Conservation (phyloP, 345 rosid species). For the Kandelia obovata region DNA sequence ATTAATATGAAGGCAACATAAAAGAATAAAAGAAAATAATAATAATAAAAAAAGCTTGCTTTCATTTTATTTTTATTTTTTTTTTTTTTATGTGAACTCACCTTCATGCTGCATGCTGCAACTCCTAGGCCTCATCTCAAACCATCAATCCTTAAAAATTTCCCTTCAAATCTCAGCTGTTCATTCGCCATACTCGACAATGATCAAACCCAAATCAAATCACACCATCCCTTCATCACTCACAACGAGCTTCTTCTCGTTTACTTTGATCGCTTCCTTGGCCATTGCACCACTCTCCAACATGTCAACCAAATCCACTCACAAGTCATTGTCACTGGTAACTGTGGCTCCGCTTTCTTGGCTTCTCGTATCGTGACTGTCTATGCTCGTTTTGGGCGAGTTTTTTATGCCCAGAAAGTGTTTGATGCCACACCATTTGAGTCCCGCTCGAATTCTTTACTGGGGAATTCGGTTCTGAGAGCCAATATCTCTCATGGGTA, state of each 20-base stretch:
- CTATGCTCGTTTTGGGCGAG: conserved; percentile 44
- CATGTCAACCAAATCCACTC: conserved; percentile 46
- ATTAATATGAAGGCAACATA: too few species aligned
- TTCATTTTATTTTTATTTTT: neutral
- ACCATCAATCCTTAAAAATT: conserved; percentile 5
- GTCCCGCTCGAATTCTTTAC: conserved; percentile 32
- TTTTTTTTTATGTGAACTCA: neutral
- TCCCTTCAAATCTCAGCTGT: conserved; percentile 15
- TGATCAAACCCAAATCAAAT: conserved; percentile 1
- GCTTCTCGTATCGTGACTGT: conserved; percentile 48
- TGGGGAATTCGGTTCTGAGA: conserved; percentile 60
- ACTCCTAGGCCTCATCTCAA: neutral
- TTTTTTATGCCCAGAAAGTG: conserved; percentile 43
- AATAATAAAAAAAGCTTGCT: neutral
- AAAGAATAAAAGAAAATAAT: neutral
- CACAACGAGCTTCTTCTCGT: conserved; percentile 22
- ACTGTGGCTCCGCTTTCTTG: conserved; percentile 41
- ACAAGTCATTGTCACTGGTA: conserved; percentile 34
- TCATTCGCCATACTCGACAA: conserved; percentile 6
- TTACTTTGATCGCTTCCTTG: conserved; percentile 41
- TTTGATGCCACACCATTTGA: conserved; percentile 37
- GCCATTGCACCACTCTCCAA: conserved; percentile 25
- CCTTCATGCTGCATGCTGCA: conserved; percentile 12
- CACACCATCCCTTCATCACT: conserved; percentile 15
- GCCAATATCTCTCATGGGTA: conserved; percentile 44